Percentiles rank a stretch among this genome's conserved stretches.
These are phyloP conservation scores for Stagonosporopsis chrysanthemi DNA, from an alignment of 2,329 filamentous ascomycete genomes.

Conservation along the genomic window DNA sequence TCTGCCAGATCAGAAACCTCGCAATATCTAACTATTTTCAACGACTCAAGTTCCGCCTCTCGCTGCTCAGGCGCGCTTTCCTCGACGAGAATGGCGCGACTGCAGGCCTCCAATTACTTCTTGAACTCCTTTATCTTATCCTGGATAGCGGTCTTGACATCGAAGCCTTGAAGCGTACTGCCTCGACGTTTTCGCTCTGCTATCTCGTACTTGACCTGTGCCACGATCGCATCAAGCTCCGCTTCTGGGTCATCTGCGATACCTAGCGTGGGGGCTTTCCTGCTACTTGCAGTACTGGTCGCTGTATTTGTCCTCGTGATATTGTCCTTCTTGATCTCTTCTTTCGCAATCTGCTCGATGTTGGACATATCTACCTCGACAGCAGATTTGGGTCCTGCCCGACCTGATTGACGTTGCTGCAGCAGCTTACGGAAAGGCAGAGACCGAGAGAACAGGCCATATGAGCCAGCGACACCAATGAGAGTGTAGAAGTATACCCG, in stretches of 20 bases:
- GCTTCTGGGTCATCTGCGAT: slow-evolving; percentile 77
- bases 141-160: slow-evolving; percentile 47
- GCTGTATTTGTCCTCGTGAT: slow-evolving; percentile 62
- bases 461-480: slow-evolving; percentile 68
- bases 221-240: slow-evolving; percentile 79
- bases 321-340: slow-evolving; percentile 44
- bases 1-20: not conserved
- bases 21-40: too few species aligned
- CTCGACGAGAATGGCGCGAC: too few species aligned
- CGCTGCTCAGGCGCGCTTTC: not conserved
- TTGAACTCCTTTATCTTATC: slow-evolving; percentile 47
- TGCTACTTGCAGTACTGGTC: slow-evolving; percentile 58
- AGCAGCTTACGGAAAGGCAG: slow-evolving; percentile 65
- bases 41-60: not conserved
- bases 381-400: slow-evolving; percentile 29
- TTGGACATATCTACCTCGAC: slow-evolving; percentile 32
- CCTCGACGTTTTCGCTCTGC: slow-evolving; percentile 63
- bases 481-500: slow-evolving; percentile 89
- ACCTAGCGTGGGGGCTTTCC: slow-evolving; percentile 73
- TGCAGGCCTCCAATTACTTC: slow-evolving; percentile 10
- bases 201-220: slow-evolving; percentile 77
- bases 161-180: slow-evolving; percentile 45
- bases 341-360: slow-evolving; percentile 44
- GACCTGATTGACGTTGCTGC: slow-evolving; percentile 42
- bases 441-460: slow-evolving; percentile 81